Conservation (phyloP, 257 asterid species). For the Mitragyna speciosa region DNA sequence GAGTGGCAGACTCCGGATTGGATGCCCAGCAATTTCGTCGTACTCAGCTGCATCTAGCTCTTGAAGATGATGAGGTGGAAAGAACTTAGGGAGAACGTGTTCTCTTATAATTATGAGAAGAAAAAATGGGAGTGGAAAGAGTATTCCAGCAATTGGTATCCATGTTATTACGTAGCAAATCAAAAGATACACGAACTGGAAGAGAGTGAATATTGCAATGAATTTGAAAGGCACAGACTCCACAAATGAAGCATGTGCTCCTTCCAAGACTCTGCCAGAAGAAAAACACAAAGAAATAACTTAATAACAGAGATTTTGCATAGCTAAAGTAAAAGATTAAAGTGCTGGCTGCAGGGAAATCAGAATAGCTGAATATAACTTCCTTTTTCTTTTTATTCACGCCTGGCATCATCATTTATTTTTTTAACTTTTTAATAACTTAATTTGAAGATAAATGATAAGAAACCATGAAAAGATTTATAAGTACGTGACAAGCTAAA, state of each 20-base stretch:
- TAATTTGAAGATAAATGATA: no score
- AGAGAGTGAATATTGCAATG: constrained; percentile 63
- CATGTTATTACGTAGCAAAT: constrained; percentile 85
- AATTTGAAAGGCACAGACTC: constrained; percentile 83
- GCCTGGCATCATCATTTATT: not conserved
- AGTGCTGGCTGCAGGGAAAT: not conserved
- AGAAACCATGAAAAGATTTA: no score
- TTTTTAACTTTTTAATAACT: not conserved
- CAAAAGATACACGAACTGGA: constrained; percentile 61
- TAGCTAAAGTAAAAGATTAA: not conserved
- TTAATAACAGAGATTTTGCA: not conserved
- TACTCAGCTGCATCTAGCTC: constrained; percentile 85
- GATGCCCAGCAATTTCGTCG: constrained; percentile 66
- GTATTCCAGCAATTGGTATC: constrained; percentile 88
- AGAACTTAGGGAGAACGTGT: constrained; percentile 69
- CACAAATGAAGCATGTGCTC: constrained; percentile 72
- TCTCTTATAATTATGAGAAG: constrained; percentile 66
- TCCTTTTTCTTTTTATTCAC: not conserved
- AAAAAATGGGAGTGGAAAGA: constrained; percentile 85
- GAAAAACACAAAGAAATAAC: not conserved
- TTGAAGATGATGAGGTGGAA: constrained; percentile 57
- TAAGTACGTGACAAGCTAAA: not conserved
- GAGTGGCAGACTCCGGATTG: constrained; percentile 38
- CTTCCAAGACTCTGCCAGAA: constrained; percentile 62
- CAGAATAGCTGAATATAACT: not conserved